These are phyloP conservation scores for Camelina sativa DNA, from an alignment of 345 rosid genomes.

Conservation along the genomic window DNA sequence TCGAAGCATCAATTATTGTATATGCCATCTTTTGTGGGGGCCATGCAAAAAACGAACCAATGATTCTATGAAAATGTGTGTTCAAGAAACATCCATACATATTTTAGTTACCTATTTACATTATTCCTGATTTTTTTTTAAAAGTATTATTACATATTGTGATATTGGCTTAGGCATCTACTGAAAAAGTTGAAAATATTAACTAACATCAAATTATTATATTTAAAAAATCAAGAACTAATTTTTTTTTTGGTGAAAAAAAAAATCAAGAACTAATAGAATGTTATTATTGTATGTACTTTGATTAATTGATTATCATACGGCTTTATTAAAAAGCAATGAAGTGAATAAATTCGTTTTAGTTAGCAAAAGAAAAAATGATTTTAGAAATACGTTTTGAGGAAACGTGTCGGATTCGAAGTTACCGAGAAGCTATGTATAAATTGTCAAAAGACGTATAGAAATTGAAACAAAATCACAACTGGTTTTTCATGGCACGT, in stretches of 20 bases:
- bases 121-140: too few relatives aligned
- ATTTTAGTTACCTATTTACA: too few relatives aligned
- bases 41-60: constrained; percentile 20
- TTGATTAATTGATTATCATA: too few relatives aligned
- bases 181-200: too few relatives aligned
- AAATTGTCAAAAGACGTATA: neutral
- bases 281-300: too few relatives aligned
- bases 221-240: too few relatives aligned
- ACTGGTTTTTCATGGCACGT: too few relatives aligned
- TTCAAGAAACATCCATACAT: neutral
- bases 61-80: constrained; percentile 4
- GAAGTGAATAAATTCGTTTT: neutral
- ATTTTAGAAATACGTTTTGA: neutral
- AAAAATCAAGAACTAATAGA: too few relatives aligned
- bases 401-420: constrained; percentile 5
- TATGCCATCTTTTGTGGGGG: constrained; percentile 30
- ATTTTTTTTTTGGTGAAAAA: too few relatives aligned
- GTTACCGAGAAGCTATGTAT: constrained; percentile 9
- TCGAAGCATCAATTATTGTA: constrained; percentile 40
- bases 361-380: neutral
- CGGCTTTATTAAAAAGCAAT: neutral
- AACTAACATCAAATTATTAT: too few relatives aligned
- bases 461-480: neutral
- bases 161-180: too few relatives aligned
- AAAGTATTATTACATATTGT: too few relatives aligned